These are phyloP conservation scores for Aspergillus brunneoviolaceus DNA, from an alignment of 2,329 filamentous ascomycete species.

Conservation along the genomic window DNA sequence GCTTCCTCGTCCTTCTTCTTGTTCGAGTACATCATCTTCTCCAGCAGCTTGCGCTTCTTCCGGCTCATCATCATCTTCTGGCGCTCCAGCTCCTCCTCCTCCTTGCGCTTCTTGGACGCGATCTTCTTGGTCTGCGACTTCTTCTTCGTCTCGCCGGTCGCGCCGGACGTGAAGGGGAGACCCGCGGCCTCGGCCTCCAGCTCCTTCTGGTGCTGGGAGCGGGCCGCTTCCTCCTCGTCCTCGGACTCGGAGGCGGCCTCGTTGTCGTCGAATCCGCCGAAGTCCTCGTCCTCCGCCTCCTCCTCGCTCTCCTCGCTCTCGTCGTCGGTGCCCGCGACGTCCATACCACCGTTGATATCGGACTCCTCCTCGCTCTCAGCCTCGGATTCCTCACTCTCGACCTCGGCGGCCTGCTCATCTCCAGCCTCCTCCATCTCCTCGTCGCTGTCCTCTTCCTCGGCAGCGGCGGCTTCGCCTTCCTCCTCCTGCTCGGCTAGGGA, in stretches of 20 bases:
- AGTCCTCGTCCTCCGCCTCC: constrained; percentile 46
- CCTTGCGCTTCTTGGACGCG: constrained; percentile 62
- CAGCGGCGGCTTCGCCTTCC: constrained; percentile 77
- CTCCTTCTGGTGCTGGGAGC: constrained; percentile 77
- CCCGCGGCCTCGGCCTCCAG: constrained; percentile 89
- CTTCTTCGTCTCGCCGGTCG: constrained; percentile 64
- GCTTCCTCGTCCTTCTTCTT: constrained; percentile 90
- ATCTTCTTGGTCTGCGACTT: constrained; percentile 69
- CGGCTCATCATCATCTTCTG: constrained; percentile 98
- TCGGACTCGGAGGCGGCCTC: constrained; percentile 50
- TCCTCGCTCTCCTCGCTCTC: constrained; percentile 50
- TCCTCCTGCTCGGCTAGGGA: constrained; percentile 84
- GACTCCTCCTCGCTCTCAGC: constrained; percentile 45
- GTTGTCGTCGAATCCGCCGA: constrained; percentile 53
- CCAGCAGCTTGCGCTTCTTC: constrained; percentile 95
- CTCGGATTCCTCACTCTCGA: constrained; percentile 40
- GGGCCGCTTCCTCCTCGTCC: constrained; percentile 62
- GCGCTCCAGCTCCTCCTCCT: constrained; percentile 84
- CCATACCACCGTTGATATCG: constrained; percentile 51
- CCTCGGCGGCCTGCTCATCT: constrained; percentile 22
- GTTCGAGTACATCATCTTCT: constrained; percentile 97
- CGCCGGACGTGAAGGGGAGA: constrained; percentile 50
- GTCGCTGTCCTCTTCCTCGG: constrained; percentile 54
- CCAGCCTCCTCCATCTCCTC: constrained; percentile 40
- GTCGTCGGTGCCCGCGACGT: constrained; percentile 48